These are phyloP conservation scores for Pythium oligandrum DNA, from an alignment of 352 stramenopile genomes.

Conservation along the genomic window DNA sequence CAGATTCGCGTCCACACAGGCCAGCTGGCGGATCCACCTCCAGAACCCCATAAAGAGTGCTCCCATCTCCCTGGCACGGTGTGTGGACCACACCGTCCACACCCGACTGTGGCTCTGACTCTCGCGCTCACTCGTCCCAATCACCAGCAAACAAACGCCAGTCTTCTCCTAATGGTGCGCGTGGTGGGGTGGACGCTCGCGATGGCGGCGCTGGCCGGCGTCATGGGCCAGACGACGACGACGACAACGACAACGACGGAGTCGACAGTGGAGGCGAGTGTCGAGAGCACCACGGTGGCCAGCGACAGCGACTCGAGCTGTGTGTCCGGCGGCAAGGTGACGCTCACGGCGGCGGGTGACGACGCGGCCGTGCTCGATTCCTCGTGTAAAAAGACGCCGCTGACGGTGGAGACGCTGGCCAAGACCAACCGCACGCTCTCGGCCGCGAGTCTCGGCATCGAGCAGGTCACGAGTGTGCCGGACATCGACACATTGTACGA, in stretches of 20 bases:
- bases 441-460: slow-evolving; percentile 36
- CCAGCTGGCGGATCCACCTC: too few species aligned
- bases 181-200: not conserved
- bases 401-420: slow-evolving; percentile 20
- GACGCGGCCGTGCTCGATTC: slow-evolving; percentile 32
- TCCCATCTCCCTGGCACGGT: too few species aligned
- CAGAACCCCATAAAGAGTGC: too few species aligned
- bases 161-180: not conserved
- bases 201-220: too few species aligned
- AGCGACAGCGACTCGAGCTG: not conserved
- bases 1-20: too few species aligned
- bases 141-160: not conserved
- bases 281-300: not conserved
- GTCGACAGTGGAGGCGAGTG: not conserved
- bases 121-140: not conserved
- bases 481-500: slow-evolving; percentile 23
- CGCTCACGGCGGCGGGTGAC: slow-evolving; percentile 14
- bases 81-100: too few species aligned
- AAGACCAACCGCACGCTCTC: slow-evolving; percentile 28
- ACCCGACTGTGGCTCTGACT: not conserved
- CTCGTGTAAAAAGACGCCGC: slow-evolving; percentile 23
- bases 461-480: slow-evolving; percentile 42
- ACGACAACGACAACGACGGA: not conserved
- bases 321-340: slow-evolving; percentile 8
- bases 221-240: too few species aligned